Percentiles rank a stretch among this genome's conserved stretches.
These are phyloP conservation scores for Globisporangium splendens DNA, from an alignment of 352 stramenopile species.

Conservation along the genomic window DNA sequence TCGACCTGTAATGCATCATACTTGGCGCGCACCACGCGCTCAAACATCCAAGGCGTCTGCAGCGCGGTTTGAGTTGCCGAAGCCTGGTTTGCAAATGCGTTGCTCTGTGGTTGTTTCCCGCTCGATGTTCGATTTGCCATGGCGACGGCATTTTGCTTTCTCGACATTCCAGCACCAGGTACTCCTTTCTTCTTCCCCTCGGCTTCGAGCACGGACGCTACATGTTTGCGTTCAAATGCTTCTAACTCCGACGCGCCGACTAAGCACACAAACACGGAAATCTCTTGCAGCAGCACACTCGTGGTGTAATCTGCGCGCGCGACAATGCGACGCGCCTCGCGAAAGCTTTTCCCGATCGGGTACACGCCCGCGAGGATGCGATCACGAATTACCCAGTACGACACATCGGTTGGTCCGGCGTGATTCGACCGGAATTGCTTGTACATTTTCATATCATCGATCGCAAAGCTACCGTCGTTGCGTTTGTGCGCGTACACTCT, in stretches of 20 bases:
- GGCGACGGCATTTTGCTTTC: no score
- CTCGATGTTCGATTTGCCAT: no score
- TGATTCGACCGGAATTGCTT: conserved; percentile 69
- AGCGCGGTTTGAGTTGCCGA: not conserved
- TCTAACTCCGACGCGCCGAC: conserved; percentile 36
- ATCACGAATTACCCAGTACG: conserved; percentile 65
- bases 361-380: conserved; percentile 56
- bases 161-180: no score
- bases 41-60: conserved; percentile 37
- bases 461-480: conserved; percentile 34
- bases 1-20: conserved; percentile 39
- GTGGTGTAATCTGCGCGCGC: conserved; percentile 50
- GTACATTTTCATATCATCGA: conserved; percentile 58
- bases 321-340: conserved; percentile 37
- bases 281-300: conserved; percentile 56
- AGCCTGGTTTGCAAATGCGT: conserved; percentile 3
- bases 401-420: conserved; percentile 55
- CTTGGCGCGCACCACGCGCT: conserved; percentile 45
- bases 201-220: not conserved
- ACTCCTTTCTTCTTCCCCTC: conserved; percentile 5
- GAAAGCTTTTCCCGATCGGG: conserved; percentile 43
- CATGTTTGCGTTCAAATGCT: conserved; percentile 10
- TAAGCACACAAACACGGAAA: conserved; percentile 70
- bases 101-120: no score
- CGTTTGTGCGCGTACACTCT: conserved; percentile 25